Evolutionary conservation across 345 rosid species (phyloP).

Genomic region (Passiflora organensis): DNA sequence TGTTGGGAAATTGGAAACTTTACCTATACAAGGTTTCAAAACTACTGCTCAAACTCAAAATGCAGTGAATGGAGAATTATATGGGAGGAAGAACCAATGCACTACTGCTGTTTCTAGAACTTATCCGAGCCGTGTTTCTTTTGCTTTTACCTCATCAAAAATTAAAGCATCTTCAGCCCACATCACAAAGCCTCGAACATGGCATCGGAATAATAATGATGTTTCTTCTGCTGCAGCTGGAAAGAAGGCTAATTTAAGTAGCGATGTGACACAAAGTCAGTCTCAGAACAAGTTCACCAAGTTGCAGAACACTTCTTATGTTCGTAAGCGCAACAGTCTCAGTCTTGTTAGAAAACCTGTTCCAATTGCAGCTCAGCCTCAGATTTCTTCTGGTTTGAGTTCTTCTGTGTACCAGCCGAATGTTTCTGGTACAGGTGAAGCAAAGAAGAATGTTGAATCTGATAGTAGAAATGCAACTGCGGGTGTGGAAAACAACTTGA

Average conservation of each 20-base stretch:
- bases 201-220: slow-evolving; percentile 53
- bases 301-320: slow-evolving; percentile 42
- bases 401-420: slow-evolving; percentile 40
- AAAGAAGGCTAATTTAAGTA: slow-evolving; percentile 35
- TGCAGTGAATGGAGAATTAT: slow-evolving; percentile 27
- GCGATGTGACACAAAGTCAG: slow-evolving; percentile 37
- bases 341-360: slow-evolving; percentile 78
- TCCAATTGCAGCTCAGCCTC: slow-evolving; percentile 35
- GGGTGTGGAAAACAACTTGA: slow-evolving; percentile 28
- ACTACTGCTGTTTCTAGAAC: slow-evolving; percentile 35
- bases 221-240: slow-evolving; percentile 30
- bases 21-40: slow-evolving; percentile 30
- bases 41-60: slow-evolving; percentile 19
- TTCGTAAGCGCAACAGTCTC: slow-evolving; percentile 94
- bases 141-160: slow-evolving; percentile 40
- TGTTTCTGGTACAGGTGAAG: slow-evolving; percentile 34
- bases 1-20: slow-evolving; percentile 20
- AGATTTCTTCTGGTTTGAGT: slow-evolving; percentile 31
- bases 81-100: slow-evolving; percentile 39
- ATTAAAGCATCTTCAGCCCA: slow-evolving; percentile 36
- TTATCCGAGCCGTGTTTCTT: slow-evolving; percentile 37
- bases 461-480: slow-evolving; percentile 29
- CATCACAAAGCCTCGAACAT: slow-evolving; percentile 55
- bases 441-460: slow-evolving; percentile 38
- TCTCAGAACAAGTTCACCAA: slow-evolving; percentile 28